Evolutionary conservation across 2,329 filamentous ascomycete genomes (phyloP).

Genomic region (Sclerotinia spermophila): DNA sequence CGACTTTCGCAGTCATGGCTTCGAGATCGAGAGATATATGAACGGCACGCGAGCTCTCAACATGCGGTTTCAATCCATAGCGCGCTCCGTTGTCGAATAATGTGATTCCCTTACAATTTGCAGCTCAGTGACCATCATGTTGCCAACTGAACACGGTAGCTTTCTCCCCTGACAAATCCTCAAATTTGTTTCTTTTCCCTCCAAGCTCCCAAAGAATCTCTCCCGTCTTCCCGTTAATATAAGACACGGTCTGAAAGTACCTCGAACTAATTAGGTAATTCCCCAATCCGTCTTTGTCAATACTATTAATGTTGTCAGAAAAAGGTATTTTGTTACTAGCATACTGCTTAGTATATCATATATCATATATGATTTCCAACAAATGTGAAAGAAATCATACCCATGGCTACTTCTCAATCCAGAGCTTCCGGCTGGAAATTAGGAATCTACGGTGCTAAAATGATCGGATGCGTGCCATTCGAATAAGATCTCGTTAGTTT

Average conservation of each 20-base stretch:
- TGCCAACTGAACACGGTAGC: constrained; percentile 48
- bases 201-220: constrained; percentile 46
- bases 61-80: constrained; percentile 9
- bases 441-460: neutral
- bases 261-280: constrained; percentile 47
- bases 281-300: constrained; percentile 40
- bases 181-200: constrained; percentile 44
- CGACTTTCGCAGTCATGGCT: constrained; percentile 22
- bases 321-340: too few relatives aligned
- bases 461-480: constrained; percentile 4
- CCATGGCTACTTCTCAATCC: constrained; percentile 10
- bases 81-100: constrained; percentile 24
- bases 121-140: constrained; percentile 43
- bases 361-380: too few relatives aligned
- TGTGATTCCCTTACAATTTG: constrained; percentile 20
- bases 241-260: constrained; percentile 42
- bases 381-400: constrained; percentile 38
- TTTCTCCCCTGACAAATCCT: constrained; percentile 30
- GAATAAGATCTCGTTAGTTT: constrained; percentile 4
- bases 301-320: too few relatives aligned
- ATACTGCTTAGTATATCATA: too few relatives aligned
- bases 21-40: constrained; percentile 19
- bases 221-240: constrained; percentile 42
- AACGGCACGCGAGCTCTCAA: constrained; percentile 20
- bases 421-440: neutral